These are phyloP conservation scores for Myriosclerotinia curreyana DNA, from an alignment of 2,329 filamentous ascomycete genomes.

Conservation along the genomic window DNA sequence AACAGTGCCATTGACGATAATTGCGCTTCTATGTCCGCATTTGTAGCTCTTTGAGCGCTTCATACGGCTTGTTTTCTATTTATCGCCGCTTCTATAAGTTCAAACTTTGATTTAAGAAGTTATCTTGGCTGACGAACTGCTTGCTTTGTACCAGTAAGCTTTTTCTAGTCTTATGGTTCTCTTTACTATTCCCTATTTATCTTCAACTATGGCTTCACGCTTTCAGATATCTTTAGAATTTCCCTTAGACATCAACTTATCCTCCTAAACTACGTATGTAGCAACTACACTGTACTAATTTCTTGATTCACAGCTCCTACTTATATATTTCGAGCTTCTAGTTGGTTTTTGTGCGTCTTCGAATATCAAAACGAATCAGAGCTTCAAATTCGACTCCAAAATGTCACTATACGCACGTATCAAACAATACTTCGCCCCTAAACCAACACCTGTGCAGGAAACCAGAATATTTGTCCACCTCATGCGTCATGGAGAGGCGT, in stretches of 20 bases:
- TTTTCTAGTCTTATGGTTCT: too few species aligned
- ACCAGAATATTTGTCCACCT: not conserved
- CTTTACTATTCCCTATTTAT: not conserved
- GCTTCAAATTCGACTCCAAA: not conserved
- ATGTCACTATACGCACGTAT: not conserved
- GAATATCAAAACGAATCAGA: too few species aligned
- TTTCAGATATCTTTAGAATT: not conserved
- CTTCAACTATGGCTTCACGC: not conserved
- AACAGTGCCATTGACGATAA: too few species aligned
- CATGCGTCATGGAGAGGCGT: slow-evolving; percentile 15
- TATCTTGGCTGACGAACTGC: not conserved
- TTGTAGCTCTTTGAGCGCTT: too few species aligned
- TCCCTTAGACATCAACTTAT: not conserved
- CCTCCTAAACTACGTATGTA: not conserved
- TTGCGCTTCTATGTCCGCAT: too few species aligned
- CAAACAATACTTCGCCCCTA: not conserved
- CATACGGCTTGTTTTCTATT: too few species aligned
- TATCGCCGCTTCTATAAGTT: not conserved
- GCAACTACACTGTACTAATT: not conserved
- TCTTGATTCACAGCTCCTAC: not conserved
- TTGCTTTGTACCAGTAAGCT: not conserved
- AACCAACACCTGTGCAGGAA: not conserved
- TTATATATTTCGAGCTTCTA: not conserved
- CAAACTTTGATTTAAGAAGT: not conserved
- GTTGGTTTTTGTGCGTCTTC: not conserved